Base-by-base conservation (phyloP, 2,329 filamentous ascomycete species). In the Nannizzia gypsea region DNA sequence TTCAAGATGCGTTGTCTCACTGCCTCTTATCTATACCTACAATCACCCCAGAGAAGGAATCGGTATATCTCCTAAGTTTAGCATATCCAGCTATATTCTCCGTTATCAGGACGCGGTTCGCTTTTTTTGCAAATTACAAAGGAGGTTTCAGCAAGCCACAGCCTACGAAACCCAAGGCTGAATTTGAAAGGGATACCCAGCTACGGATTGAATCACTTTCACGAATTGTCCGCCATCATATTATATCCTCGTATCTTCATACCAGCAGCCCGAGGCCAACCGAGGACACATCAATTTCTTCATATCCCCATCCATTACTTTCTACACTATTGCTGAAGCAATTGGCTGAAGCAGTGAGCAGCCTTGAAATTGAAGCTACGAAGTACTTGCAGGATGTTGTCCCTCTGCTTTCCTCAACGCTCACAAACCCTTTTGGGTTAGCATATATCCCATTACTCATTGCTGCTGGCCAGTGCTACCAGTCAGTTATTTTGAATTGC, bases 11-110 rank as follows among this genome's bases (percentile, higher is more conserved):
- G 24, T 63, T 78, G 36, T 69, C 67, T 15, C 88, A 89, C 0
- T 83, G 85, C 38, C 79, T 96, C n/a, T 79, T 86, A 6, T 88
- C 84, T 66, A 78, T 96, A 4, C 91, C 92, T 0, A 83, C 80
- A 11, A 76, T 95, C 46, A 96, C 89, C 0, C 84, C 88, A 0
- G 86, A 89, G 67, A 69, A 78, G 0, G 87, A 93, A 60, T 88
- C 88, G 3, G 68, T 87, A 1, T 67, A 69, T 1, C 74, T 96
- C 2, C 79, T 96, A 0, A 68, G 71, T 4, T 77, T 79, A 5
- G 83, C 87, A 0, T 95, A 90, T 64, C 77, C 80, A 6, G 84
- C 85, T 1, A 76, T 95, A 2, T 73, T 87, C 17, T 73, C 75
- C 0, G 78, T 96, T 4, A 70, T 77, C 6, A 66, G 73, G 52